Evolutionary conservation across 169 alveolate species (phyloP).

Genomic region (Prorocentrum cordatum): DNA sequence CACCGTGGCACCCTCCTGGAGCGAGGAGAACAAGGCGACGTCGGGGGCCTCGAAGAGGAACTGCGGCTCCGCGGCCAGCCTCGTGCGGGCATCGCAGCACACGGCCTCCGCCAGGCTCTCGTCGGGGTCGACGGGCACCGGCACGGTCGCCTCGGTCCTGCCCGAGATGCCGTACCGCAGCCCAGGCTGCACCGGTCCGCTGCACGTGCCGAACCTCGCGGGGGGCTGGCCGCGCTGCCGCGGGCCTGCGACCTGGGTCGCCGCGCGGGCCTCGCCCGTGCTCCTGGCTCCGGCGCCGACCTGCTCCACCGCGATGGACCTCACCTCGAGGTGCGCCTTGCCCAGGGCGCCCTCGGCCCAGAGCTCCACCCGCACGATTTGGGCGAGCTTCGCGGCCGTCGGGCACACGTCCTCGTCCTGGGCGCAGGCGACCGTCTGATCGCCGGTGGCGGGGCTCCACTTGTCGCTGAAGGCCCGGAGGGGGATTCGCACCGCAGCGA

Average conservation of each 20-base stretch:
- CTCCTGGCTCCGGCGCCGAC: neutral
- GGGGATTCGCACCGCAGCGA: neutral
- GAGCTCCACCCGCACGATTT: slow-evolving; percentile 6
- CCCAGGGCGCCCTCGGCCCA: slow-evolving; percentile 31
- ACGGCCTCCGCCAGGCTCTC: slow-evolving; percentile 46
- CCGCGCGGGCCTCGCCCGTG: neutral
- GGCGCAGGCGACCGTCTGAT: slow-evolving; percentile 3
- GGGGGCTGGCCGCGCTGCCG: no score
- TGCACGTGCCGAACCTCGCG: neutral
- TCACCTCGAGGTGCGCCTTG: slow-evolving; percentile 8
- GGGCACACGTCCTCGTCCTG: neutral
- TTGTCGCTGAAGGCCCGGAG: neutral
- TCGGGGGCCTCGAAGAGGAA: slow-evolving; percentile 9
- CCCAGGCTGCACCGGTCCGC: neutral
- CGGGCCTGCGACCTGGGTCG: no score
- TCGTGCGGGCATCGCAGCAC: slow-evolving; percentile 58
- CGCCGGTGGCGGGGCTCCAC: slow-evolving; percentile 36
- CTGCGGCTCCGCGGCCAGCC: slow-evolving; percentile 34
- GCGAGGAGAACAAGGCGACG: slow-evolving; percentile 2
- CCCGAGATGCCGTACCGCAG: slow-evolving; percentile 28
- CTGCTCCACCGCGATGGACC: neutral
- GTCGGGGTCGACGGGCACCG: slow-evolving; percentile 25
- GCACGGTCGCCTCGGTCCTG: slow-evolving; percentile 29
- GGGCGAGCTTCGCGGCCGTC: neutral
- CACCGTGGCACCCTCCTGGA: neutral